Evolutionary conservation across 805 yeast genomes (phyloP), one percentile per base, ranked within the genome.

Genomic region (Candida namnaoensis): DNA sequence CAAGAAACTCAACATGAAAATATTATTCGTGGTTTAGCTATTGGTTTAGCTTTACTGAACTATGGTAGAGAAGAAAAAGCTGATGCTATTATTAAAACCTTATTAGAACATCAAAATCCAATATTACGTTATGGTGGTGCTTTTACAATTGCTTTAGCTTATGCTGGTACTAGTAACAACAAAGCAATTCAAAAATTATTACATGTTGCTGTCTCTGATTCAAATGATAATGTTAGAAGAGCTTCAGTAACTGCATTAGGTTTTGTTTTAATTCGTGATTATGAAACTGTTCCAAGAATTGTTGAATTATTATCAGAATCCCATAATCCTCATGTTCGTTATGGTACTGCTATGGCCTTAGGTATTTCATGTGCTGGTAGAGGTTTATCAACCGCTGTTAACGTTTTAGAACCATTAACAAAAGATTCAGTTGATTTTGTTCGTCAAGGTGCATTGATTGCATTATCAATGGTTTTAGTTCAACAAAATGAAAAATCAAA

Each of bases 351-450:
- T 2, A 71, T 93, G 78, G 99, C 99, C 0, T 74, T 93, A 48
- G 99, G 97, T 65, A 86, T 93, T 47, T 80, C 98, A 4, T 90
- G 98, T 71, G 96, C 97, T 24, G 99, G 99, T 38, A 82, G 93
- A 58, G 93, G 90, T 4, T 68, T 85, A 42, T 78, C 81, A 44
- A 80, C 91, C 34, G 98, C 99, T 0, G 75, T 93, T 48, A 96
- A 88, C 45, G 88, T 93, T 14, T 74, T 93, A 49, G 95, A 87
- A 65, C 96, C 97, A 32, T 74, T 93, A 68, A 78, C 91, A 26
- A 87, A 85, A 56, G 99, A 93, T 64, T 80, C 96, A 1, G 95
- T 88, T 36, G 99, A 93, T 63, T 93, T 91, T 66, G 99, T 93
- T 36, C 85, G 98, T 60, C 99, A 93, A 66, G 98, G 98, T 52